Evolutionary conservation across 176 grass and related monocot species (phyloP).

Genomic region (Cenchrus americanus): DNA sequence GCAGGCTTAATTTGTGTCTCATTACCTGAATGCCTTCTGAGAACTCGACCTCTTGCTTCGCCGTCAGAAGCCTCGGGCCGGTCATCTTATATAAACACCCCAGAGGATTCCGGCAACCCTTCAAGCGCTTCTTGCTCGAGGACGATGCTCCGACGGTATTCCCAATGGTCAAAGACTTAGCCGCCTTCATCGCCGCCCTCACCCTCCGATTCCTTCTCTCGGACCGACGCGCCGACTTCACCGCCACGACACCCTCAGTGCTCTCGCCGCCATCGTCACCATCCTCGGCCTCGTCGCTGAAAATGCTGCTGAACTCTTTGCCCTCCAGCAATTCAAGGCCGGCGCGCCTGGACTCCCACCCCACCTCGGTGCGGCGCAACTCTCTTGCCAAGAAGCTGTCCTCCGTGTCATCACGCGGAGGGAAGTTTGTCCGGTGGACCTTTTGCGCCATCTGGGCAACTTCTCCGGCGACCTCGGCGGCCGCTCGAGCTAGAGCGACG

Average conservation of each 20-base stretch:
- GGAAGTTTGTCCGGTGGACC: constrained; percentile 13
- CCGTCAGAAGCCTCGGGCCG: constrained; percentile 61
- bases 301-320: constrained; percentile 44
- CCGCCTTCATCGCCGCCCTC: constrained; percentile 55
- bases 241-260: constrained; percentile 47
- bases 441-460: constrained; percentile 56
- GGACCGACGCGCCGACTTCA: constrained; percentile 61
- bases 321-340: constrained; percentile 26
- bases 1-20: background rate
- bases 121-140: constrained; percentile 60
- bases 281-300: constrained; percentile 45
- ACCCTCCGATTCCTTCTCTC: constrained; percentile 80
- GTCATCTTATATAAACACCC: constrained; percentile 58
- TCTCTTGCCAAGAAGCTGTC: constrained; percentile 33
- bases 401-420: background rate
- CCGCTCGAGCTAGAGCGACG: constrained; percentile 85
- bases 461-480: constrained; percentile 74
- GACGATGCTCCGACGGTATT: constrained; percentile 30
- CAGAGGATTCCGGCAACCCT: constrained; percentile 61
- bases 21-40: constrained; percentile 86
- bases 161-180: constrained; percentile 35
- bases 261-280: constrained; percentile 21
- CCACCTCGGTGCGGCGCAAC: constrained; percentile 38
- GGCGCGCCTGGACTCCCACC: constrained; percentile 22
- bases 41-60: constrained; percentile 67